Percentiles rank a stretch among this genome's conserved stretches.
Conservation (phyloP, 805 yeast genomes). For the Suhomyces sp. region DNA sequence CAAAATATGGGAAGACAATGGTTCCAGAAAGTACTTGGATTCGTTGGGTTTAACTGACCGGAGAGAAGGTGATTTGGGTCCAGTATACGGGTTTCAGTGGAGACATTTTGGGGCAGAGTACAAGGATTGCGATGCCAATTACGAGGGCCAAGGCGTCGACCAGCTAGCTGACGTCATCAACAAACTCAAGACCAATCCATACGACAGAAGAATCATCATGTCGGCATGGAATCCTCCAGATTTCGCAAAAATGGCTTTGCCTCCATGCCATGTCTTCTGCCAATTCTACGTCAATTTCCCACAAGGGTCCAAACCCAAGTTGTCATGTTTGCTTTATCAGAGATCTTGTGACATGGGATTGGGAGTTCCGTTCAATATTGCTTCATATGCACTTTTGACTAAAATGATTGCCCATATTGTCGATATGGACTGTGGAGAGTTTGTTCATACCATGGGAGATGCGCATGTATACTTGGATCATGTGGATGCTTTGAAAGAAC, state of each 20-base stretch:
- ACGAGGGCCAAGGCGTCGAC: slow-evolving; percentile 84
- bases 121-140: slow-evolving; percentile 80
- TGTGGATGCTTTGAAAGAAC: slow-evolving; percentile 84
- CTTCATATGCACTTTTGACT: slow-evolving; percentile 90
- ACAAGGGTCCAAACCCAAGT: slow-evolving; percentile 53
- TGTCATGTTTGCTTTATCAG: slow-evolving; percentile 89
- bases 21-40: slow-evolving; percentile 87
- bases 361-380: slow-evolving; percentile 99
- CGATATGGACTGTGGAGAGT: slow-evolving; percentile 93
- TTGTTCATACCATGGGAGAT: slow-evolving; percentile 94
- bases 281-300: slow-evolving; percentile 93
- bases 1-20: slow-evolving; percentile 99
- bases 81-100: slow-evolving; percentile 99
- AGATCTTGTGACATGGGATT: slow-evolving; percentile 99
- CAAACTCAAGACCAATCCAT: slow-evolving; percentile 82
- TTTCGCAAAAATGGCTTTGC: slow-evolving; percentile 89
- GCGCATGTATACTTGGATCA: slow-evolving; percentile 94
- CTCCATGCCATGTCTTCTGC: slow-evolving; percentile 96
- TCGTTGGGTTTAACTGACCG: slow-evolving; percentile 74
- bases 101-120: slow-evolving; percentile 97
- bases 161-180: slow-evolving; percentile 79
- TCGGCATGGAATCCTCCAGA: slow-evolving; percentile 99
- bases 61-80: slow-evolving; percentile 93
- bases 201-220: slow-evolving; percentile 89
- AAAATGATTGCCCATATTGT: slow-evolving; percentile 95